Base-by-base conservation (phyloP, 164 flowering plant species). In the Protea cynaroides region DNA sequence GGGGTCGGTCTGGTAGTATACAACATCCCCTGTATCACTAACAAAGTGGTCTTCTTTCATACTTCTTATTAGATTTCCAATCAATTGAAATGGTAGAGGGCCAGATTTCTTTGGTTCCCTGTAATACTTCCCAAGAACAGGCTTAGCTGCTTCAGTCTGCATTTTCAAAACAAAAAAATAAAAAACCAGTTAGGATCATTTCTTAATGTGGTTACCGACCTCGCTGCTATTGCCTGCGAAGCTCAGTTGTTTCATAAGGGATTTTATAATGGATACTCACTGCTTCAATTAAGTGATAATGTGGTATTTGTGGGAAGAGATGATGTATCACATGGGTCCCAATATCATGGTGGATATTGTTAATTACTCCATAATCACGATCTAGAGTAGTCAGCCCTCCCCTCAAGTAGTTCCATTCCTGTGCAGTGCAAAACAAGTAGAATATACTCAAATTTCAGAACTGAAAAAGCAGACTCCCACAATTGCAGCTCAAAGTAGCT, bases 241-340 rank as follows among this genome's bases (percentile, higher is more conserved):
- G 37, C 12, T 21, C 23, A 37, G n/a, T 61, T 40, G 37, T 10
- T 24, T 24, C 8, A 56, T n/a, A n/a, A 44, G 12, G 21, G n/a
- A 7, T 40, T 69, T n/a, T n/a, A 29, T 29, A 29, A 29, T 61
- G 50, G 51, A 70, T 54, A 80, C 85, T 79, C 58, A 84, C 88
- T 29, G 90, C 90, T 77, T 85, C 90, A 34, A 85, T 25, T 22
- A 85, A 63, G 71, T 83, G 78, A 59, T 85, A 83, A 53, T 85
- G 90, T 0, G 90, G 89, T 64, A 84, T 84, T 70, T 84, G 86
- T 29, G 89, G 89, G 66, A 82, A 84, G 25, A 84, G 82, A 66
- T 85, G 90, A 67, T 85, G 90, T 1, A 85, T 76, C 59, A 85
- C 90, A 71, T 85, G 90, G 19, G 90, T 85, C 57, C 90, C 90